Percentiles rank a stretch among this genome's conserved stretches.
Evolutionary conservation across 148 eudicot species (phyloP).

Genomic region (Diospyros kaki): DNA sequence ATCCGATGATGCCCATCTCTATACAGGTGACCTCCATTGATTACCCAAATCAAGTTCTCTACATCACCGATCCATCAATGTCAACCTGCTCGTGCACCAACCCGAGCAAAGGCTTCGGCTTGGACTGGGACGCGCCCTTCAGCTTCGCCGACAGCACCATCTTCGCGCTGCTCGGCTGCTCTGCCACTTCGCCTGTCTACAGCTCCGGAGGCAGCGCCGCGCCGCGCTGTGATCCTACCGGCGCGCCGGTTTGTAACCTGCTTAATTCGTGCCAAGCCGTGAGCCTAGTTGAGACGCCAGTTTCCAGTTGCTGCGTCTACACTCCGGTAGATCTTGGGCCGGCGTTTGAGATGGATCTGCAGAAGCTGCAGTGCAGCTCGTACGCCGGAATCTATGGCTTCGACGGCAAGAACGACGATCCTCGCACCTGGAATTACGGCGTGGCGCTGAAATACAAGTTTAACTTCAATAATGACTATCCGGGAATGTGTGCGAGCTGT

Average conservation of each 20-base stretch:
- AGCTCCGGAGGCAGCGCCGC: constrained; percentile 29
- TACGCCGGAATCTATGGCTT: constrained; percentile 73
- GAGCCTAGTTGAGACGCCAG: constrained; percentile 53
- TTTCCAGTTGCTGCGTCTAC: constrained; percentile 75
- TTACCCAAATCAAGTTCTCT: constrained; percentile 48
- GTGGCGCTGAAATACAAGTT: constrained; percentile 74
- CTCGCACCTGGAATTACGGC: constrained; percentile 73
- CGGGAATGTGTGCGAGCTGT: constrained; percentile 52
- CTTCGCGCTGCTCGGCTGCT: constrained; percentile 75
- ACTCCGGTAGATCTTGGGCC: constrained; percentile 92
- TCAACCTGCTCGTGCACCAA: constrained; percentile 70
- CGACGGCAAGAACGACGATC: constrained; percentile 38
- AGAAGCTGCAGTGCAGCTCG: constrained; percentile 60
- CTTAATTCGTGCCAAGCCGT: constrained; percentile 70
- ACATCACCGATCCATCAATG: constrained; percentile 74
- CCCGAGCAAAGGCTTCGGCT: constrained; percentile 77
- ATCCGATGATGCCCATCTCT: too few relatives aligned
- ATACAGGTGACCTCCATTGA: constrained; percentile 43
- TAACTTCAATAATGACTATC: constrained; percentile 62
- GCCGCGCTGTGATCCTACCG: constrained; percentile 58
- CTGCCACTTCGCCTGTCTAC: constrained; percentile 45
- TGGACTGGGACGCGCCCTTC: constrained; percentile 86
- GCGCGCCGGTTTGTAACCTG: constrained; percentile 53
- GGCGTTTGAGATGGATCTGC: constrained; percentile 68
- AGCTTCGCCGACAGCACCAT: constrained; percentile 51